A percentile compares a stretch with the other conserved stretches of the same genome.
Evolutionary conservation across 1,139 yeast species (phyloP).

Genomic region (Williopsis jadinii): DNA sequence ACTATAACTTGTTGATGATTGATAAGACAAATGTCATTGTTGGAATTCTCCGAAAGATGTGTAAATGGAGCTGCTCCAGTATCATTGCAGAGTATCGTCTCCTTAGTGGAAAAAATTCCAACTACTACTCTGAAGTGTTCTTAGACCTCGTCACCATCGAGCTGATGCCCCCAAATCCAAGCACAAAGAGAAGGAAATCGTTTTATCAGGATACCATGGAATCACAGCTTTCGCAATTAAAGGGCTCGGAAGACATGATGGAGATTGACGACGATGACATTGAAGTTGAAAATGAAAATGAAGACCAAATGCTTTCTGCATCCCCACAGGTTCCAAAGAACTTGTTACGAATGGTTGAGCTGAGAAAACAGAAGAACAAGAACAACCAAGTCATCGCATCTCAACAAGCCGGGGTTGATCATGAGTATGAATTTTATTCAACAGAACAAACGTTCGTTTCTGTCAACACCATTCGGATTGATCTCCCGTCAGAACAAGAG

Average conservation of each 20-base stretch:
- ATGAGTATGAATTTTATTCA: slow-evolving; percentile 14
- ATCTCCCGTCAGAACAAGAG: slow-evolving; percentile 52
- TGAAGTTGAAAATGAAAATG: slow-evolving; percentile 30
- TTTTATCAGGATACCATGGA: background rate
- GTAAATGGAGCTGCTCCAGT: slow-evolving; percentile 84
- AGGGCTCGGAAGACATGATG: slow-evolving; percentile 4
- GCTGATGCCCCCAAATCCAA: slow-evolving; percentile 22
- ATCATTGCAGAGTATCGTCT: slow-evolving; percentile 80
- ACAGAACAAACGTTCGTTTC: slow-evolving; percentile 21
- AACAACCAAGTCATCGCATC: slow-evolving; percentile 14
- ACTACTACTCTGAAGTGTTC: slow-evolving; percentile 76
- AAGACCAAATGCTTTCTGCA: slow-evolving; percentile 47
- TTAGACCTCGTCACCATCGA: slow-evolving; percentile 63
- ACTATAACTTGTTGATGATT: slow-evolving; percentile 65
- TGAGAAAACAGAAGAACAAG: slow-evolving; percentile 35
- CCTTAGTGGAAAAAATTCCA: slow-evolving; percentile 65
- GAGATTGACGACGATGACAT: slow-evolving; percentile 11
- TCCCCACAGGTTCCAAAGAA: slow-evolving; percentile 66
- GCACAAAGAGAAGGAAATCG: slow-evolving; percentile 3
- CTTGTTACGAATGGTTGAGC: slow-evolving; percentile 48
- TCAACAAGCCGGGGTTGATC: background rate
- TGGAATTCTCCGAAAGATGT: slow-evolving; percentile 74
- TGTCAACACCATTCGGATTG: slow-evolving; percentile 29
- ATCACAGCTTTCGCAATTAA: background rate
- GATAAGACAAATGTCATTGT: slow-evolving; percentile 77